Percentiles rank a stretch among this genome's conserved stretches.
Evolutionary conservation across 2,329 filamentous ascomycete genomes (phyloP).

Genomic region (Apiospora saccharicola): DNA sequence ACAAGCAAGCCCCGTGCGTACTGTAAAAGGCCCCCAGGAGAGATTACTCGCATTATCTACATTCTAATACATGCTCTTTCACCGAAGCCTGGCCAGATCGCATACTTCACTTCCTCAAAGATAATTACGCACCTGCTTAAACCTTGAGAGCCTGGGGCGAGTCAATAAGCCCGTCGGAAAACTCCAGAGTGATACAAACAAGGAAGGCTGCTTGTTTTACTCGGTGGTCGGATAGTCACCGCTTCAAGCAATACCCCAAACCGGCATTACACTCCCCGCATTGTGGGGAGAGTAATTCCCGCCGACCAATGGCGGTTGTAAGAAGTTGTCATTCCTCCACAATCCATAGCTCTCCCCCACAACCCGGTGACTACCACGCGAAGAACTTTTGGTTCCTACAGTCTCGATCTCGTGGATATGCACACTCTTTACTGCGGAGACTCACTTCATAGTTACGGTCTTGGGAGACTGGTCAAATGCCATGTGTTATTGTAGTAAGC

Average conservation of each 20-base stretch:
- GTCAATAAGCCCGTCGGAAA: neutral
- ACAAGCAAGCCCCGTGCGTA: neutral
- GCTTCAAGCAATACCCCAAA: constrained; percentile 19
- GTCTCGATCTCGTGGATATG: neutral
- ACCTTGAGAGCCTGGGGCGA: neutral
- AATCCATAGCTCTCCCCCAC: constrained; percentile 5
- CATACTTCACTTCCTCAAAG: neutral
- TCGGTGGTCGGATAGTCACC: constrained; percentile 12
- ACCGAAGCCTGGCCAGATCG: neutral
- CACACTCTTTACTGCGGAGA: neutral
- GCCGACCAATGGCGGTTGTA: constrained; percentile 14
- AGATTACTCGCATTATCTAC: neutral
- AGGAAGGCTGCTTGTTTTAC: neutral
- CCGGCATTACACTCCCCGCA: neutral
- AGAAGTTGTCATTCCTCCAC: constrained; percentile 15
- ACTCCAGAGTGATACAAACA: neutral
- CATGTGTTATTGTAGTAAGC: neutral
- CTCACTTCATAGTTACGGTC: neutral
- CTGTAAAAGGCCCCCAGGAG: neutral
- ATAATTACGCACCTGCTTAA: neutral
- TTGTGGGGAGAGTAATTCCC: constrained; percentile 2
- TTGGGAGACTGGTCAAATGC: neutral
- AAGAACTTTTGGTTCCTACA: constrained; percentile 5
- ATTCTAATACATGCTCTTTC: neutral
- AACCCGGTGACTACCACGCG: constrained; percentile 8